A percentile compares a stretch with the other conserved stretches of the same genome.
phyloP scores from a whole-genome alignment of 78 protist genomes.

The Chrysochromulina tobinii region DNA sequence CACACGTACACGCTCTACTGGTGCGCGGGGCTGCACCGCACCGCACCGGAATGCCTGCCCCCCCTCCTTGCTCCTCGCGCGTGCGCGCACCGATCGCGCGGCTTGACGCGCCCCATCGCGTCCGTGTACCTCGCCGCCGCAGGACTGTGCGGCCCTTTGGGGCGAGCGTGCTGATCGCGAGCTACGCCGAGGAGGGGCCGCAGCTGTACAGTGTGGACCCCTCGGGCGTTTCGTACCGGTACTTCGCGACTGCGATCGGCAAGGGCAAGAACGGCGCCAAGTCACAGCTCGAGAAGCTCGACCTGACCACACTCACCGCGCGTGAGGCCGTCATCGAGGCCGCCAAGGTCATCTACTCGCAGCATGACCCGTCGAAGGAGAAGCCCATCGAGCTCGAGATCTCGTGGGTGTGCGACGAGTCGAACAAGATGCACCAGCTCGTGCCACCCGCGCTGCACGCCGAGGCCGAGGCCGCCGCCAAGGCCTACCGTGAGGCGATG shows the following conservation, averaged over 20 bases:
- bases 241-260: constrained; percentile 61
- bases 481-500: background rate
- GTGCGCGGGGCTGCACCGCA: background rate
- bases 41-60: too few species aligned
- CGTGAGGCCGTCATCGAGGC: constrained; percentile 70
- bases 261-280: constrained; percentile 90
- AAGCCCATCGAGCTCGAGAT: constrained; percentile 94
- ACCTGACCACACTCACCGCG: constrained; percentile 64
- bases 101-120: too few species aligned
- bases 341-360: constrained; percentile 62
- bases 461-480: constrained; percentile 16
- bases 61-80: too few species aligned
- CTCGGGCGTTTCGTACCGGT: background rate
- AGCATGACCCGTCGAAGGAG: constrained; percentile 94
- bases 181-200: constrained; percentile 78
- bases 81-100: too few species aligned
- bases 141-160: constrained; percentile 95
- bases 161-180: constrained; percentile 78
- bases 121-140: background rate
- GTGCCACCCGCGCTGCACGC: constrained; percentile 45
- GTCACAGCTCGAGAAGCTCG: constrained; percentile 93
- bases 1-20: constrained; percentile 85
- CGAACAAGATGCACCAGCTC: background rate
- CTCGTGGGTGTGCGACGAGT: constrained; percentile 82
- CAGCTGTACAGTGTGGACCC: constrained; percentile 67